Base-by-base conservation (phyloP, 2,329 filamentous ascomycete species). In the Tolypocladium ovalisporum region DNA sequence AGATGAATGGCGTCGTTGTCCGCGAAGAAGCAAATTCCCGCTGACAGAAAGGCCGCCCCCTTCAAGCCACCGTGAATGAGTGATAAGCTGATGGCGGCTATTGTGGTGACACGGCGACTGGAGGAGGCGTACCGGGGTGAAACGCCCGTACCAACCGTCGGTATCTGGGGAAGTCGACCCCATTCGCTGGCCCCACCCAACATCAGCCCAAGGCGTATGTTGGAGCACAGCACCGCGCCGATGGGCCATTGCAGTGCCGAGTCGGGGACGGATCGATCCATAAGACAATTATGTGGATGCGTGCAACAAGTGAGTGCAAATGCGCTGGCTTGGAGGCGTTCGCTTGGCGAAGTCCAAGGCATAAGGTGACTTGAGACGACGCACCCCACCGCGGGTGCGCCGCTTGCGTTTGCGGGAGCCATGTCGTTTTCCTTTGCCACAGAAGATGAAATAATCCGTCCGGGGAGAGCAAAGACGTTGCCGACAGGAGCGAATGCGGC, bases 91-190 rank as follows among this genome's bases (percentile, higher is more conserved):
- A 19, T 37, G 24, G 52, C 52, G 52, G 35, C 52, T 34, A 40
- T 54, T 42, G 52, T 32, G 36, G 52, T 40, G 37, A 27, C 52
- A 39, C 36, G 36, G 35, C 27, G 52, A 54, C n/a, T 54, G 35
- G 29, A 13, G 27, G 52, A 39, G 34, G 27, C 36, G 13, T 47
- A 39, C 39, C 15, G 54, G 54, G 54, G 54, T 54, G n/a, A 39
- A 39, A 29, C 36, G 34, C 35, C 35, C 19, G 52, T 27, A 36
- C 19, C 54, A 42, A 35, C 32, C 37, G 39, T 42, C 54, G 40
- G 54, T 55, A 52, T 52, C 55, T 56, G 55, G 55, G 55, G 55
- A 56, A 56, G 52, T 39, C 47, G 22, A 49, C 54, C 54, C 54
- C 36, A 36, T 49, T 37, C 40, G 27, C 29, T 22, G 47, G 36